phyloP scores from a whole-genome alignment of 2,329 filamentous ascomycete species.

The Colletotrichum destructivum region DNA sequence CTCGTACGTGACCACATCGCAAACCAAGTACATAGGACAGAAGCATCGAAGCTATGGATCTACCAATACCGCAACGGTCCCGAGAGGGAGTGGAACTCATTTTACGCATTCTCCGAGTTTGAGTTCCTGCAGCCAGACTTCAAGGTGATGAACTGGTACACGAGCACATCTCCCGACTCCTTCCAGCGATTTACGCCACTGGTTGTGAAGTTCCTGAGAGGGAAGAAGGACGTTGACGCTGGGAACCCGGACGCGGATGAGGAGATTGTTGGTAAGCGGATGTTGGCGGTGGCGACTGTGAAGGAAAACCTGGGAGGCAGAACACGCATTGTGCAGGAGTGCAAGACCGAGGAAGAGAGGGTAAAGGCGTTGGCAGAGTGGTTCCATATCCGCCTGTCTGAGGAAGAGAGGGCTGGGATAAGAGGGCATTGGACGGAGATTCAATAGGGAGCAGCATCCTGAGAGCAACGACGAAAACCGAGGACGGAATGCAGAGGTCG shows the following conservation, averaged over 20 bases:
- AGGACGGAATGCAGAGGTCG: not conserved
- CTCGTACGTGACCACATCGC: conserved; percentile 65
- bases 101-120: conserved; percentile 76
- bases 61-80: conserved; percentile 70
- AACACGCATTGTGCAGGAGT: conserved; percentile 62
- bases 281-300: conserved; percentile 65
- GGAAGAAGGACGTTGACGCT: conserved; percentile 51
- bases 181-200: conserved; percentile 70
- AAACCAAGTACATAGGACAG: conserved; percentile 46
- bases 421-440: not conserved
- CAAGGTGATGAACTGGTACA: conserved; percentile 71
- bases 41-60: conserved; percentile 70
- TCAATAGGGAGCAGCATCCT: not conserved
- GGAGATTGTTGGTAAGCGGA: conserved; percentile 61
- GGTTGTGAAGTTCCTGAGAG: conserved; percentile 68
- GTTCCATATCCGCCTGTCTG: too few species aligned
- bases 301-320: conserved; percentile 68
- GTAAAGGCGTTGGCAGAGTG: too few species aligned
- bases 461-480: not conserved
- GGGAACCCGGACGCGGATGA: too few species aligned
- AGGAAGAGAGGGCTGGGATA: not conserved
- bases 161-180: conserved; percentile 63
- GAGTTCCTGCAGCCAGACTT: conserved; percentile 76
- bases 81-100: conserved; percentile 67
- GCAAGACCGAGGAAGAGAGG: conserved; percentile 64